Base-by-base conservation (phyloP, 495 filamentous ascomycete species). In the Tirmania nivea region DNA sequence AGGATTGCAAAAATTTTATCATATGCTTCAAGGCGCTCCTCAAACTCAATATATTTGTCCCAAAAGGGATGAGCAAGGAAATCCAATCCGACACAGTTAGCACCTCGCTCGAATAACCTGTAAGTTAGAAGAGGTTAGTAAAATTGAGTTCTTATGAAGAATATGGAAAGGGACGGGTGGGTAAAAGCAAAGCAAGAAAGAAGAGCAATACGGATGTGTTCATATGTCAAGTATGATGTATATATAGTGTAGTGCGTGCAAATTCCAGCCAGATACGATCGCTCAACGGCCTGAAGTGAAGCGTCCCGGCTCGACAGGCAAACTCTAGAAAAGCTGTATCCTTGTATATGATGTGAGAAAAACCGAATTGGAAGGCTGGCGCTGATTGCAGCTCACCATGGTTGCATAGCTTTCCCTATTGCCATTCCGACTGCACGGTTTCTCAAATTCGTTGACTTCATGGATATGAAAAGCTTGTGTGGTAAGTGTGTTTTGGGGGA, bases 21-120 rank as follows among this genome's bases (percentile, higher is more conserved):
- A 34, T 83, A 77, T 0, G 83, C 81, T 63, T 94, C 86, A 49
- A 89, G 69, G 9, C 87, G 78, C 61, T 94, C 86, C 62, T 96
- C 90, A 60, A 87, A 96, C 60, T 95, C 90, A 52, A 96, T 75
- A 60, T 94, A 99, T 68, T 94, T 96, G 62, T 96, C 92, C 90
- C 90, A 99, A 72, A 99, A 95, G 0, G 86, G 86, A 63, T 95
- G 86, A 4, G 86, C 79, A 9, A 92, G 74, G 65, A 94, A 99
- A 67, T 99, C 90, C 34, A 95, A 74, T 14, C 92, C 90, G 17
- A 94, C 86, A 60, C 75, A 78, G 45, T 72, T 75, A 14, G 86
- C 88, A 51, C 80, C 90, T 61, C 92, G 81, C 67, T 96, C 92
- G 62, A 94, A 99, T 7, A 99, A 76, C 52, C 92, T 97, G 66